A percentile compares a stretch with the other conserved stretches of the same genome.
phyloP scores from a whole-genome alignment of 305 asterid genomes.

The Solanum hybrid region DNA sequence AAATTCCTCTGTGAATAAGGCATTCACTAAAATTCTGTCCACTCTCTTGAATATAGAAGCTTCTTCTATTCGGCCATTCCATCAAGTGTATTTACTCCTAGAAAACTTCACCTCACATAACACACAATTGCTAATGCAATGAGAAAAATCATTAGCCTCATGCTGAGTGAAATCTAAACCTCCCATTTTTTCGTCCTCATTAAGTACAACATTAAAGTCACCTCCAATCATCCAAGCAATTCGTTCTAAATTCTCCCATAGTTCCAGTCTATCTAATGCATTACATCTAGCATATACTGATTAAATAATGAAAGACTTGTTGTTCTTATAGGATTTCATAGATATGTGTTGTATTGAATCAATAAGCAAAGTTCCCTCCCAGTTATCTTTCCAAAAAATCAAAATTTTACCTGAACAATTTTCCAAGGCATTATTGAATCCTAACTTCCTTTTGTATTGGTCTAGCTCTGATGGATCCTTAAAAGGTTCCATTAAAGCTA shows the following conservation, averaged over 20 bases:
- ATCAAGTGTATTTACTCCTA: background rate
- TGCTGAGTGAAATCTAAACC: background rate
- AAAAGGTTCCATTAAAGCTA: background rate
- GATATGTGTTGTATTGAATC: background rate
- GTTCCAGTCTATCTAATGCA: background rate
- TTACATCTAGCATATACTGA: background rate
- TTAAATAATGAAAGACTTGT: background rate
- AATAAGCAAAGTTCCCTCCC: background rate
- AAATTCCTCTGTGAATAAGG: background rate
- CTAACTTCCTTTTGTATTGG: background rate
- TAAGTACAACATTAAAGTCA: background rate
- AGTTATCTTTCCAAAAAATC: background rate
- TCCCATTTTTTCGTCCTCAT: background rate
- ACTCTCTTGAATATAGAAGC: no score
- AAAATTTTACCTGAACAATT: background rate
- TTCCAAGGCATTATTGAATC: background rate
- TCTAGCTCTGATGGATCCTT: background rate
- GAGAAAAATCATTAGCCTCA: background rate
- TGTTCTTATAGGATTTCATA: background rate
- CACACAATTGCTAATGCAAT: background rate
- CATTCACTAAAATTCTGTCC: background rate
- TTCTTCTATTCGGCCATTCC: background rate
- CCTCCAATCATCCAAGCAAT: background rate
- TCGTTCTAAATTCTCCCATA: background rate
- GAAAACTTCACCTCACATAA: background rate